Conservation (phyloP, 768 basidiomycete genomes). For the Astraeus odoratus region DNA sequence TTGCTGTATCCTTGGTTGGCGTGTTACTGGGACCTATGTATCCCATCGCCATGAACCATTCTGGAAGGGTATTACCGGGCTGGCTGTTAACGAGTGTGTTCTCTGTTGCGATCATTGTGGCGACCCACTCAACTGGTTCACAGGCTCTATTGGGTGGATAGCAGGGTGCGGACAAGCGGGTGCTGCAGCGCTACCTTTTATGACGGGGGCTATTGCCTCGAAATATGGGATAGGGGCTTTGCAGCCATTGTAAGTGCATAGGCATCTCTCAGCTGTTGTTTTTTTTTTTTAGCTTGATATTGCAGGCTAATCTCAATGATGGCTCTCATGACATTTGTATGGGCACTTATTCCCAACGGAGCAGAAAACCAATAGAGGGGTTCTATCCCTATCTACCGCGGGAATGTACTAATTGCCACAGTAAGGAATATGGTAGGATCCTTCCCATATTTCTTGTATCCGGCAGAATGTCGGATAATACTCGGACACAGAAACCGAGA, state of each 20-base stretch:
- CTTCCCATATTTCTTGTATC: no score
- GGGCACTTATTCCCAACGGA: conserved; percentile 35
- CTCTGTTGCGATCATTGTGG: no score
- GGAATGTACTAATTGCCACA: no score
- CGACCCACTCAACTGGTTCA: no score
- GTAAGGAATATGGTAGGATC: no score
- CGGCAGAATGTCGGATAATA: no score
- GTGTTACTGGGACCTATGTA: conserved; percentile 47
- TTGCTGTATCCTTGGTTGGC: conserved; percentile 52
- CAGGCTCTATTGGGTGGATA: conserved; percentile 59
- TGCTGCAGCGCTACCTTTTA: conserved; percentile 66
- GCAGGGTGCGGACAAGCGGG: conserved; percentile 67
- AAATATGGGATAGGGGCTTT: conserved; percentile 44
- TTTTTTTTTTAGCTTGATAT: background rate
- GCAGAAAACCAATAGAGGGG: no score
- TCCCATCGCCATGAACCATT: conserved; percentile 60
- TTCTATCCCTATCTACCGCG: no score
- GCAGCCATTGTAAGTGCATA: conserved; percentile 27
- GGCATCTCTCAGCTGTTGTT: background rate
- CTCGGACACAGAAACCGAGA: no score
- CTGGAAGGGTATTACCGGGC: conserved; percentile 59
- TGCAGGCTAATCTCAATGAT: conserved; percentile 34
- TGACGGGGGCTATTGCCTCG: conserved; percentile 61
- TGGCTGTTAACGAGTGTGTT: conserved; percentile 51
- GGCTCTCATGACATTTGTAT: conserved; percentile 34